Conservation (phyloP, 2,329 filamentous ascomycete species). For the Diaporthe eres region DNA sequence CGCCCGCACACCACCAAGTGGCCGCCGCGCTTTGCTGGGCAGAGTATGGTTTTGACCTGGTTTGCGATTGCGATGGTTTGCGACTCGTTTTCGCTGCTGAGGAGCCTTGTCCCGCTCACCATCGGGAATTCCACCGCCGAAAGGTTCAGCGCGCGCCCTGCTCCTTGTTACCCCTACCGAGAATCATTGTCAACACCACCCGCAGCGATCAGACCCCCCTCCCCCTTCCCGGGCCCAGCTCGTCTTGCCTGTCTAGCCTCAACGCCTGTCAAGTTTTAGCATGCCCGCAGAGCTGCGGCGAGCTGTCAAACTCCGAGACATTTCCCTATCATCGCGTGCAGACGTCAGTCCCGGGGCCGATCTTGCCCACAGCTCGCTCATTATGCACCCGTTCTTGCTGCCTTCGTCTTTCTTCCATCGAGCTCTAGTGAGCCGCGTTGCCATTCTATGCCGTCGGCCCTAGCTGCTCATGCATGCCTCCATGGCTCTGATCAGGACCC, state of each 20-base stretch:
- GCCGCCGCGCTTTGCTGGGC: constrained; percentile 4
- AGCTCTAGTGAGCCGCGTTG: constrained; percentile 27
- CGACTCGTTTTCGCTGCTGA: constrained; percentile 12
- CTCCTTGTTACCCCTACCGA: not conserved
- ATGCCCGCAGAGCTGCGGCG: constrained; percentile 35
- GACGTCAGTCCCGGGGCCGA: constrained; percentile 13
- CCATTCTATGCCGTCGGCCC: constrained; percentile 24
- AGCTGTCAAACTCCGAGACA: constrained; percentile 18
- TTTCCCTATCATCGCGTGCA: constrained; percentile 5
- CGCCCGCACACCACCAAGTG: not conserved
- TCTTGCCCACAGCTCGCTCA: not conserved
- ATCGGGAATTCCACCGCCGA: constrained; percentile 19
- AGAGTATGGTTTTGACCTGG: not conserved
- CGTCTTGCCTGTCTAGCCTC: constrained; percentile 6
- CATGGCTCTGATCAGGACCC: constrained; percentile 15
- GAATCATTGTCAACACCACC: constrained; percentile 3
- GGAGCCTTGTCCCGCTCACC: not conserved
- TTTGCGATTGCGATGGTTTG: not conserved
- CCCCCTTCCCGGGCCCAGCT: constrained; percentile 8
- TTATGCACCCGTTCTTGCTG: constrained; percentile 6
- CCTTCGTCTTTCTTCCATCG: constrained; percentile 5
- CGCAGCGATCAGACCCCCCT: constrained; percentile 22
- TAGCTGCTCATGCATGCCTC: not conserved
- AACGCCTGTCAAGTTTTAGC: constrained; percentile 31
- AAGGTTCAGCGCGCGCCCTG: constrained; percentile 17